Conservation (phyloP, 1,284 basidiomycete genomes). For the Takashimella tepidaria region DNA sequence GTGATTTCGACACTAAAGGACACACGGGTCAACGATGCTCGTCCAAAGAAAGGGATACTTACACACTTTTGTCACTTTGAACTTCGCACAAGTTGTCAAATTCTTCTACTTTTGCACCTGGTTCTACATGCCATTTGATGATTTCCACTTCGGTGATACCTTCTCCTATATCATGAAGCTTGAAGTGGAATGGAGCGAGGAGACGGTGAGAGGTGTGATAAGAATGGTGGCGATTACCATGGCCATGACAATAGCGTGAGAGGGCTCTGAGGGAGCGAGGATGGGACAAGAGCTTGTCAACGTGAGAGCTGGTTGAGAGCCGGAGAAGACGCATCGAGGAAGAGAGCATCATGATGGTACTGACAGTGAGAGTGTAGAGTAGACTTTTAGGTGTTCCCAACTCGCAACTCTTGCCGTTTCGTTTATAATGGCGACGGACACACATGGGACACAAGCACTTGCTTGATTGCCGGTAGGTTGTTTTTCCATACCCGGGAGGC, state of each 20-base stretch:
- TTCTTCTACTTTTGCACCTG: conserved; percentile 59
- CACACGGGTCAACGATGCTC: no score
- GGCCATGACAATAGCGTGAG: no score
- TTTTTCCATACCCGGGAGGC: no score
- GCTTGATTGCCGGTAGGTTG: no score
- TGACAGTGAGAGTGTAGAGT: no score
- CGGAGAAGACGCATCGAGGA: background rate
- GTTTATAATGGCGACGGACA: no score
- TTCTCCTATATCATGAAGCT: conserved; percentile 92
- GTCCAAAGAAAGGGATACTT: no score
- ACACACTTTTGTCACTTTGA: conserved; percentile 73
- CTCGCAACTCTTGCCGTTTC: background rate
- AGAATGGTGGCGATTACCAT: no score
- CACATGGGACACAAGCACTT: no score
- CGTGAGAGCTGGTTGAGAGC: background rate
- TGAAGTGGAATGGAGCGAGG: conserved; percentile 54
- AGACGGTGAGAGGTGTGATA: conserved; percentile 7
- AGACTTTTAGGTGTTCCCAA: background rate
- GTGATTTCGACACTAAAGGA: background rate
- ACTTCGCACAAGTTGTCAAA: conserved; percentile 91
- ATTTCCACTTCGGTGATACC: conserved; percentile 81
- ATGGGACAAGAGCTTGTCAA: background rate
- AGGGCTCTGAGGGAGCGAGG: background rate
- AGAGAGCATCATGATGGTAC: background rate
- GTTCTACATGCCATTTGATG: conserved; percentile 73